These are phyloP conservation scores for Trichocomaceae sp. DNA, from an alignment of 2,329 filamentous ascomycete species.

Conservation along the genomic window DNA sequence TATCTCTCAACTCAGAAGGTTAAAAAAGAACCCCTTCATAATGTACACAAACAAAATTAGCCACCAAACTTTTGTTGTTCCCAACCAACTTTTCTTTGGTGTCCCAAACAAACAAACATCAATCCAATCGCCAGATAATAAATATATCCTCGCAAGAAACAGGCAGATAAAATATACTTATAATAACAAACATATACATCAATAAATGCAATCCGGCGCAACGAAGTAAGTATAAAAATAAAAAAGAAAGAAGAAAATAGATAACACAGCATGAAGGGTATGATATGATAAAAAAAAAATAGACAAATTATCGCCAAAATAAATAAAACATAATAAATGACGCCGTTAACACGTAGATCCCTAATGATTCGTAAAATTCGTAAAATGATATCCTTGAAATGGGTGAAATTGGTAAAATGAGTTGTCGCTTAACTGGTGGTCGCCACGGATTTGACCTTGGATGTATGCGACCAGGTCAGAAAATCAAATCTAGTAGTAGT, in stretches of 20 bases:
- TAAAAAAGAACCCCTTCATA: background rate
- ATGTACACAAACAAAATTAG: background rate
- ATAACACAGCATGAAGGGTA: conserved; percentile 13
- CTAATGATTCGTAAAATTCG: conserved; percentile 10
- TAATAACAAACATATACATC: background rate
- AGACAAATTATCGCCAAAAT: background rate
- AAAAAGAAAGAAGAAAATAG: background rate
- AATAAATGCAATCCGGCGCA: background rate
- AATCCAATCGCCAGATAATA: background rate
- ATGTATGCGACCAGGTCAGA: conserved; percentile 45
- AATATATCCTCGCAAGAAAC: background rate
- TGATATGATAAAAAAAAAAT: conserved; percentile 10
- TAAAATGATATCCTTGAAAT: conserved; percentile 1
- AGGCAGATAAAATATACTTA: no score
- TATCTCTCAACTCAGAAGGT: background rate
- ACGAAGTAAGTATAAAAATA: background rate
- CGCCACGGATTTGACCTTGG: conserved; percentile 35
- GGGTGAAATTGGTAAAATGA: background rate
- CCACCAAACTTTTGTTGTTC: background rate
- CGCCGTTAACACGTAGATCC: conserved; percentile 9
- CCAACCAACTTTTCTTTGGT: background rate
- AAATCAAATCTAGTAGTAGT: conserved; percentile 47
- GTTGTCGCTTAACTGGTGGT: conserved; percentile 23
- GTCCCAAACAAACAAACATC: background rate
- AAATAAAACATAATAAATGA: conserved; percentile 1